Evolutionary conservation across 345 rosid genomes (phyloP).

Genomic region (Eucalyptus camaldulensis): DNA sequence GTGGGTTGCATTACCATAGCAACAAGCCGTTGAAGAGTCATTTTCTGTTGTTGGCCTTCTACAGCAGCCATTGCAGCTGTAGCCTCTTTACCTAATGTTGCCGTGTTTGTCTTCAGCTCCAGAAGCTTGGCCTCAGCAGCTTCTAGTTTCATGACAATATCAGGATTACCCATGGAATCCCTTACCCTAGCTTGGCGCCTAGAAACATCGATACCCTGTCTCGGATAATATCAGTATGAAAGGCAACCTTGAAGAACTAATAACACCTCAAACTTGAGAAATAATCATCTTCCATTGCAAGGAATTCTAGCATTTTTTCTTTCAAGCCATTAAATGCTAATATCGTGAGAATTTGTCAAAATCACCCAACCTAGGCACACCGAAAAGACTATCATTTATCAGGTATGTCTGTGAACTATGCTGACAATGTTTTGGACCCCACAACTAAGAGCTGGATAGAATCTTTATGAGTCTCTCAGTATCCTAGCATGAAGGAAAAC

Average conservation of each 20-base stretch:
- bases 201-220: slow-evolving; percentile 84
- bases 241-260: neutral
- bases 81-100: slow-evolving; percentile 81
- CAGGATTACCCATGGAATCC: slow-evolving; percentile 62
- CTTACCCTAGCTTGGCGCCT: slow-evolving; percentile 79
- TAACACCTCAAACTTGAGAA: neutral
- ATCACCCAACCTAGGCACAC: neutral
- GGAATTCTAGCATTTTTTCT: neutral
- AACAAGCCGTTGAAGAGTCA: slow-evolving; percentile 87
- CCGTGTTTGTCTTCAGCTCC: slow-evolving; percentile 73
- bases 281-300: neutral
- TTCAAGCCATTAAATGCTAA: neutral
- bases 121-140: slow-evolving; percentile 75
- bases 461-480: neutral
- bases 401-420: neutral
- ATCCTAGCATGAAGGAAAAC: neutral
- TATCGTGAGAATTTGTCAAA: neutral
- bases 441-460: neutral
- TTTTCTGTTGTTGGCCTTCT: slow-evolving; percentile 89
- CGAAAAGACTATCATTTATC: neutral
- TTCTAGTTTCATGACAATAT: slow-evolving; percentile 63
- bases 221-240: slow-evolving; percentile 5
- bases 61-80: slow-evolving; percentile 85
- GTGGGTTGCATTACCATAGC: slow-evolving; percentile 47
- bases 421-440: neutral